These are phyloP conservation scores for Ascosphaera pollenicola DNA, from an alignment of 2,329 filamentous ascomycete genomes.

Conservation along the genomic window DNA sequence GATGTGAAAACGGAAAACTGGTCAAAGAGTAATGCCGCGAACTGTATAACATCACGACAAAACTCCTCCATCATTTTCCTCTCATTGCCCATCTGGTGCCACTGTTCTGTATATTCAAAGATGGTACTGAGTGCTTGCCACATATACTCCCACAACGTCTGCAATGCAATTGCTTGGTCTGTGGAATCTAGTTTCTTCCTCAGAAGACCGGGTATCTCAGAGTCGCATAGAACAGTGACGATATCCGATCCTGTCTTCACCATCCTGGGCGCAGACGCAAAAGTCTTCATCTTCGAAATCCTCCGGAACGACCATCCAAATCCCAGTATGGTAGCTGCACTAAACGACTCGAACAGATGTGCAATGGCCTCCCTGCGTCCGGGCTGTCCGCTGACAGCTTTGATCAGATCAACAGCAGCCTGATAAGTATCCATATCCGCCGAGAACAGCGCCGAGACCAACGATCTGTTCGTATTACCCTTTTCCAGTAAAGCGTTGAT, in stretches of 20 bases:
- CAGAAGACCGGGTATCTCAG: conserved; percentile 39
- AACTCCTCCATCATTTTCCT: conserved; percentile 73
- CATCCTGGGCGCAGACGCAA: conserved; percentile 36
- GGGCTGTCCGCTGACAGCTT: conserved; percentile 53
- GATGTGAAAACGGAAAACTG: conserved; percentile 68
- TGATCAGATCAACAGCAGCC: conserved; percentile 60
- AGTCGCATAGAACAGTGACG: conserved; percentile 40
- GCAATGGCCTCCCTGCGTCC: conserved; percentile 37
- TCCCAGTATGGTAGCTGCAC: conserved; percentile 32
- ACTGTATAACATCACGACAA: conserved; percentile 85
- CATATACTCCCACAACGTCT: conserved; percentile 61
- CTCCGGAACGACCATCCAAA: conserved; percentile 33
- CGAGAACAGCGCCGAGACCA: conserved; percentile 62
- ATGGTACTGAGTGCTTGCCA: conserved; percentile 67
- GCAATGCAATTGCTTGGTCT: conserved; percentile 42
- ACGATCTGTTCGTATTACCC: conserved; percentile 44
- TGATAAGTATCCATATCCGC: conserved; percentile 60
- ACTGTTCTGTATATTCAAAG: conserved; percentile 62
- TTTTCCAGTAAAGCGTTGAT: conserved; percentile 48
- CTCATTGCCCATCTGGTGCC: conserved; percentile 49
- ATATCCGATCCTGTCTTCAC: conserved; percentile 40
- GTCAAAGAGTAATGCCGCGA: conserved; percentile 65
- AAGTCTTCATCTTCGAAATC: conserved; percentile 33
- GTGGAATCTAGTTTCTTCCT: conserved; percentile 31
- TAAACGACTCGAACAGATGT: conserved; percentile 35